These are phyloP conservation scores for Suillus brevipes DNA, from an alignment of 768 basidiomycete genomes.

Conservation along the genomic window DNA sequence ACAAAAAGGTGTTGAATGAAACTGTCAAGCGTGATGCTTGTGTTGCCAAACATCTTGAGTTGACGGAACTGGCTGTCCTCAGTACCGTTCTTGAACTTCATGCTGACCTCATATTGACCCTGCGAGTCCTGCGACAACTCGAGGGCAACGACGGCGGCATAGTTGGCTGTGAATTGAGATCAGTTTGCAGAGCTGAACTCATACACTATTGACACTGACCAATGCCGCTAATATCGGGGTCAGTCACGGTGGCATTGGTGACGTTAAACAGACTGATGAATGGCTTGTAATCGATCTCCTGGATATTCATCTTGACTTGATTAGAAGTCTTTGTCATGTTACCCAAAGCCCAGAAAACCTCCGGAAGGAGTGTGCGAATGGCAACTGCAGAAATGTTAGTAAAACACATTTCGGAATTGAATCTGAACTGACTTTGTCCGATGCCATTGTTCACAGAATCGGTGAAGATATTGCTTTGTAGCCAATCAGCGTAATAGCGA, in stretches of 20 bases:
- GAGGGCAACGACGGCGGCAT: slow-evolving; percentile 68
- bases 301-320: slow-evolving; percentile 73
- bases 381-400: slow-evolving; percentile 51
- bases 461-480: slow-evolving; percentile 74
- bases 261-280: slow-evolving; percentile 85
- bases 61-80: slow-evolving; percentile 50
- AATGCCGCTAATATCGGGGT: slow-evolving; percentile 63
- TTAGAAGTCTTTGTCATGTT: slow-evolving; percentile 74
- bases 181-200: neutral
- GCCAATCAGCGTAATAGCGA: slow-evolving; percentile 72
- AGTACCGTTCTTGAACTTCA: slow-evolving; percentile 85
- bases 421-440: slow-evolving; percentile 64
- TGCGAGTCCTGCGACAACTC: slow-evolving; percentile 64
- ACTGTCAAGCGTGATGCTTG: slow-evolving; percentile 22
- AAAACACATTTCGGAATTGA: neutral
- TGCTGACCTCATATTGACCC: slow-evolving; percentile 71
- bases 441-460: slow-evolving; percentile 56
- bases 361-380: slow-evolving; percentile 43
- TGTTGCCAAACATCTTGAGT: slow-evolving; percentile 63
- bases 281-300: slow-evolving; percentile 83
- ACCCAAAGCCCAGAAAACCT: slow-evolving; percentile 64
- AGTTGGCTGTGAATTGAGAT: slow-evolving; percentile 54
- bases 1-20: slow-evolving; percentile 24
- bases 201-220: slow-evolving; percentile 44
- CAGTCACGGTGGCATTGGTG: slow-evolving; percentile 58